Percentiles rank a stretch among this genome's conserved stretches.
Evolutionary conservation across 257 asterid species (phyloP).

Genomic region (Handroanthus guayacan): DNA sequence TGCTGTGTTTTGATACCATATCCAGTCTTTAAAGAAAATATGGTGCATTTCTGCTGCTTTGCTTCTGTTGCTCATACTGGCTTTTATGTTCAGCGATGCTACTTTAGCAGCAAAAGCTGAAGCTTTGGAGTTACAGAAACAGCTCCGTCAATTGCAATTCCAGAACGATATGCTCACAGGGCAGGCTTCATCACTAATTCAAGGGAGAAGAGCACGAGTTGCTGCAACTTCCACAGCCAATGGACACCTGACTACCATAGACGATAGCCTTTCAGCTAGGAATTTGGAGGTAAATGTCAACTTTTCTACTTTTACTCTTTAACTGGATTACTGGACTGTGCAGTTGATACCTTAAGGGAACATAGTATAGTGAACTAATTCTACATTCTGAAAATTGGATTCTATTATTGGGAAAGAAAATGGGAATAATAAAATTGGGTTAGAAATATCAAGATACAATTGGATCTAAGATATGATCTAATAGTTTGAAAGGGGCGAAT

Average conservation of each 20-base stretch:
- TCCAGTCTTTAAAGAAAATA: slow-evolving; percentile 12
- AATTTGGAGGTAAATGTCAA: slow-evolving; percentile 75
- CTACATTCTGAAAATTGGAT: neutral
- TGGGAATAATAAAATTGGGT: neutral
- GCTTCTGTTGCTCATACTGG: slow-evolving; percentile 39
- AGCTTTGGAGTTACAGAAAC: slow-evolving; percentile 93
- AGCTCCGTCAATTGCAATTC: slow-evolving; percentile 77
- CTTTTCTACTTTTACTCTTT: slow-evolving; percentile 18
- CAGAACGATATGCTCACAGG: slow-evolving; percentile 90
- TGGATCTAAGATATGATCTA: slow-evolving; percentile 6
- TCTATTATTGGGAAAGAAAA: neutral
- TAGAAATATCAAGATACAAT: neutral
- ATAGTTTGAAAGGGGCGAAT: neutral
- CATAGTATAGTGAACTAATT: neutral
- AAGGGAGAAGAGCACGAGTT: slow-evolving; percentile 96
- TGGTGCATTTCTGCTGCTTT: slow-evolving; percentile 37
- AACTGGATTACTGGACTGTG: neutral
- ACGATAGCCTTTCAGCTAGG: slow-evolving; percentile 89
- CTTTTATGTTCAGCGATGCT: slow-evolving; percentile 71
- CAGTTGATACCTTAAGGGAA: neutral
- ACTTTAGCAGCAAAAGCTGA: slow-evolving; percentile 84
- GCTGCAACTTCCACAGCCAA: slow-evolving; percentile 88
- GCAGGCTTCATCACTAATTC: slow-evolving; percentile 90
- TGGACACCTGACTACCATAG: slow-evolving; percentile 77
- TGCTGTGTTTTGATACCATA: slow-evolving; percentile 12